phyloP scores from a whole-genome alignment of 1,284 basidiomycete species.

The Leccinum huronense region DNA sequence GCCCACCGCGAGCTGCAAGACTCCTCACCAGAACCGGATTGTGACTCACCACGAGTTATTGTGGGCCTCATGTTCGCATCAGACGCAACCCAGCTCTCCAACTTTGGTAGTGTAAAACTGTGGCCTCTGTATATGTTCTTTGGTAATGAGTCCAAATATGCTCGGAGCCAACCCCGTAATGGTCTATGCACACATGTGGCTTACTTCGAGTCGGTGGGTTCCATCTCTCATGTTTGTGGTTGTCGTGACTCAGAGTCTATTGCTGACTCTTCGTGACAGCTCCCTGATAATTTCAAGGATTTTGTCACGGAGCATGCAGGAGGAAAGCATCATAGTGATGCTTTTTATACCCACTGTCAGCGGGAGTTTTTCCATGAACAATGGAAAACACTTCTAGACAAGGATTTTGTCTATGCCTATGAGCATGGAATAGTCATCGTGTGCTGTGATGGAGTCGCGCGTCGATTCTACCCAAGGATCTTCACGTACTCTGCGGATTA shows the following conservation, averaged over 20 bases:
- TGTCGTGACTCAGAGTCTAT: background rate
- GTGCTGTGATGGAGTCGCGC: background rate
- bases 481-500: background rate
- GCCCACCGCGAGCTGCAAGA: background rate
- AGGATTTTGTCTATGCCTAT: background rate
- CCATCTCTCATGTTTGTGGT: background rate
- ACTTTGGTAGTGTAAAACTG: conserved; percentile 25
- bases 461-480: background rate
- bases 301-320: background rate
- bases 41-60: too few relatives aligned
- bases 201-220: background rate
- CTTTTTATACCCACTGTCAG: background rate
- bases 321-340: background rate
- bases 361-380: background rate
- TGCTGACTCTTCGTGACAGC: background rate
- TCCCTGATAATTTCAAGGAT: background rate
- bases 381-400: background rate
- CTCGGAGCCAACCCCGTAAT: background rate
- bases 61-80: conserved; percentile 38
- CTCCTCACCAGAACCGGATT: background rate
- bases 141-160: conserved; percentile 22
- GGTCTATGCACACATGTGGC: background rate
- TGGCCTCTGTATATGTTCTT: conserved; percentile 34
- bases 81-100: conserved; percentile 31
- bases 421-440: background rate